These are phyloP conservation scores for Tetracentron sinense DNA, from an alignment of 164 flowering plant species.

Conservation along the genomic window DNA sequence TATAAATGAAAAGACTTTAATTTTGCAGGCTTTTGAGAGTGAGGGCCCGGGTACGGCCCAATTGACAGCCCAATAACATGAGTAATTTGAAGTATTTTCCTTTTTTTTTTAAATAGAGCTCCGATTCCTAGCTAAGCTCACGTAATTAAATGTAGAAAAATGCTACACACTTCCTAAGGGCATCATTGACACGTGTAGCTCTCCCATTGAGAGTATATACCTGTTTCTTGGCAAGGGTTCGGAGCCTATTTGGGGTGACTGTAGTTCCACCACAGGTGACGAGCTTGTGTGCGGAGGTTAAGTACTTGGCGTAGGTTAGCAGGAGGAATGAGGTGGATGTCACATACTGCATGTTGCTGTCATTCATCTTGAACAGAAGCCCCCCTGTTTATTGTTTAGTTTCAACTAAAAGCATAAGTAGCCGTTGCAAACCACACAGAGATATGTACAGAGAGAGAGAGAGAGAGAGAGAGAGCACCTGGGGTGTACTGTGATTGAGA, in stretches of 20 bases:
- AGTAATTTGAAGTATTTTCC: no score
- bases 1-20: no score
- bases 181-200: no score
- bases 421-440: slow-evolving; percentile 1
- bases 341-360: slow-evolving; percentile 78
- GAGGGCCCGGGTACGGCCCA: no score
- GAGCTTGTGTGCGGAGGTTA: slow-evolving; percentile 43
- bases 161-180: no score
- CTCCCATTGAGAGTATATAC: slow-evolving; percentile 33
- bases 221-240: slow-evolving; percentile 65
- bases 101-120: no score
- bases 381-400: slow-evolving; percentile 48
- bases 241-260: slow-evolving; percentile 50
- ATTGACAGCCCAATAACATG: no score
- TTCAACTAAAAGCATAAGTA: slow-evolving; percentile 7
- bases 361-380: slow-evolving; percentile 62
- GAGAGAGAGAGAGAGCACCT: slow-evolving; percentile 23
- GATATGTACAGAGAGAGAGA: slow-evolving; percentile 7
- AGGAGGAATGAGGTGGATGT: slow-evolving; percentile 74
- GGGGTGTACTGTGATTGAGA: slow-evolving; percentile 38
- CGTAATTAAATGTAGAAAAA: no score
- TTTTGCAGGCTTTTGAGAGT: no score
- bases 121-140: no score
- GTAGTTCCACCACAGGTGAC: slow-evolving; percentile 62
- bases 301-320: slow-evolving; percentile 74